Percentiles rank a stretch among this genome's conserved stretches.
Evolutionary conservation across 2,329 filamentous ascomycete species (phyloP).

Genomic region (Xylariaceae sp.): DNA sequence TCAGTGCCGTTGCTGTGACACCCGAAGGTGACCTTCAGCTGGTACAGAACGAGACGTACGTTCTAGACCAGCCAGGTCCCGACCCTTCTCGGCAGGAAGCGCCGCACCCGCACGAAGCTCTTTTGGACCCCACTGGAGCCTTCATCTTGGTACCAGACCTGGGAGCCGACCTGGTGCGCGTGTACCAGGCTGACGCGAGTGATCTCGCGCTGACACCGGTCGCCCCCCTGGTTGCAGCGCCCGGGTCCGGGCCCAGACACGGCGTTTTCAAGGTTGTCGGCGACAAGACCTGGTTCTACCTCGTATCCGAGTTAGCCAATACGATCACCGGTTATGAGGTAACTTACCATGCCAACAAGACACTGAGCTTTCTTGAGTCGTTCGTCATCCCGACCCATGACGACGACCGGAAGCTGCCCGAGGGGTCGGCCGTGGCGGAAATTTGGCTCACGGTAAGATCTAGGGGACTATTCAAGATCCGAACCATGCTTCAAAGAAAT

Average conservation of each 20-base stretch:
- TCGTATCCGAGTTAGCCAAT: constrained; percentile 58
- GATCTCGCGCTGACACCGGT: constrained; percentile 38
- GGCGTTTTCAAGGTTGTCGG: constrained; percentile 49
- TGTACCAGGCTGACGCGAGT: constrained; percentile 48
- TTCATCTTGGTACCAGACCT: constrained; percentile 64
- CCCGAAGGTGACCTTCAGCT: constrained; percentile 28
- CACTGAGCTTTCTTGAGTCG: constrained; percentile 41
- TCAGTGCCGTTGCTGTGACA: constrained; percentile 36
- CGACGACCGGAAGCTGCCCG: constrained; percentile 34
- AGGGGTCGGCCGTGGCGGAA: constrained; percentile 48
- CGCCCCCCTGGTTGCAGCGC: constrained; percentile 33
- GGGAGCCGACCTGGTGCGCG: constrained; percentile 57
- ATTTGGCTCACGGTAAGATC: constrained; percentile 52
- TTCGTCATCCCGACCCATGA: constrained; percentile 47
- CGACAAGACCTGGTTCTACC: constrained; percentile 50
- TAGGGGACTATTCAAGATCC: not conserved
- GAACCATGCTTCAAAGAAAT: not conserved
- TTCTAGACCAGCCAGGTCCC: constrained; percentile 33
- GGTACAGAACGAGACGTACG: constrained; percentile 36
- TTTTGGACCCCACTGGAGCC: constrained; percentile 60
- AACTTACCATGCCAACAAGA: constrained; percentile 39
- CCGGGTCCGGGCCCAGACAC: constrained; percentile 63
- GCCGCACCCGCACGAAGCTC: constrained; percentile 60
- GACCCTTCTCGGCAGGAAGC: constrained; percentile 47
- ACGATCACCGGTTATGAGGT: constrained; percentile 54